Evolutionary conservation across 1,284 basidiomycete genomes (phyloP).

Genomic region (Cryptococcus sp.): DNA sequence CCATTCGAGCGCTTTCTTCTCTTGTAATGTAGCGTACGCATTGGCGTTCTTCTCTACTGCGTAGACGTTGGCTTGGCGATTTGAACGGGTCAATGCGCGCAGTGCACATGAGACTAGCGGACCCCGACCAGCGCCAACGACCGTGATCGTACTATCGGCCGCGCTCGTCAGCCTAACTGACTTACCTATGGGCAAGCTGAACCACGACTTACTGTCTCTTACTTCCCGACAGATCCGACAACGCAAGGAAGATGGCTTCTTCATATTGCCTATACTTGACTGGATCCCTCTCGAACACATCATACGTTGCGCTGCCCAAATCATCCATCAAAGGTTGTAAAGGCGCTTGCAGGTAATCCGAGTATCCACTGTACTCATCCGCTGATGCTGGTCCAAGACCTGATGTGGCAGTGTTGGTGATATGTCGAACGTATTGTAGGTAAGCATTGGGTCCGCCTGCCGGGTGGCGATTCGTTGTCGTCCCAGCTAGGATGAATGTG

Average conservation of each 20-base stretch:
- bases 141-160: conserved; percentile 68
- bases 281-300: conserved; percentile 96
- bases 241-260: conserved; percentile 83
- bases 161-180: conserved; percentile 9
- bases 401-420: conserved; percentile 64
- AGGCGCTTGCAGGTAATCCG: conserved; percentile 93
- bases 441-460: conserved; percentile 85
- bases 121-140: conserved; percentile 94
- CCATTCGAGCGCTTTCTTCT: conserved; percentile 80
- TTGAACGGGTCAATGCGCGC: conserved; percentile 71
- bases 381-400: conserved; percentile 54
- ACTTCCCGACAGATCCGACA: conserved; percentile 64
- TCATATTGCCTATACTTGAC: conserved; percentile 96
- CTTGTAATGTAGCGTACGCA: conserved; percentile 86
- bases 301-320: conserved; percentile 90
- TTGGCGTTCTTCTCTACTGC: conserved; percentile 96
- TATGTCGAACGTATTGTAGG: conserved; percentile 81
- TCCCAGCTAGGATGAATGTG: conserved; percentile 75
- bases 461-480: conserved; percentile 64
- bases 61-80: conserved; percentile 69
- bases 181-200: no score
- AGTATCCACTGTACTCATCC: conserved; percentile 88
- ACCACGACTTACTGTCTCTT: conserved; percentile 24
- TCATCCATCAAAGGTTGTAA: conserved; percentile 98
- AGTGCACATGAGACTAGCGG: conserved; percentile 88